phyloP scores from a whole-genome alignment of 1,139 yeast genomes.

The Diutina siamensis region DNA sequence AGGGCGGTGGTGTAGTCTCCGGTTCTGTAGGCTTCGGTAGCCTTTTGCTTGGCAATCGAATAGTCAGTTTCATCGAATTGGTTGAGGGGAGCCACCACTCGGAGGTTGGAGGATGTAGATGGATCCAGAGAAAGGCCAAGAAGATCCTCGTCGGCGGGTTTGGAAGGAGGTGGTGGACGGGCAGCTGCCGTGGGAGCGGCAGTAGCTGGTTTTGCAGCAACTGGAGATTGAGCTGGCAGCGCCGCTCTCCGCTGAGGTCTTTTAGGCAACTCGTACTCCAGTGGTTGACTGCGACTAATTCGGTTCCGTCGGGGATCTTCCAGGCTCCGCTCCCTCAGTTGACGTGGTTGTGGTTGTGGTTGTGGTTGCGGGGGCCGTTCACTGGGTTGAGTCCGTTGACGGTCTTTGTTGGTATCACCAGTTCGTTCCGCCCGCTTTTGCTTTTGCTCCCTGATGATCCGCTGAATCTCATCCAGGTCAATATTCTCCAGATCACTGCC shows the following conservation, averaged over 20 bases:
- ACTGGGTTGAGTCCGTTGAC: neutral
- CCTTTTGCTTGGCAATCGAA: slow-evolving; percentile 46
- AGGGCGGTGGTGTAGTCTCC: slow-evolving; percentile 78
- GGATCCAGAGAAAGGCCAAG: neutral
- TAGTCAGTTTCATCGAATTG: slow-evolving; percentile 40
- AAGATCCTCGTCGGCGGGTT: slow-evolving; percentile 8
- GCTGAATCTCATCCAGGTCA: slow-evolving; percentile 29
- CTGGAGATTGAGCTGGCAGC: neutral
- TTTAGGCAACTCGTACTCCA: neutral
- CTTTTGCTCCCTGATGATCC: slow-evolving; percentile 27
- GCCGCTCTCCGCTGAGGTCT: neutral
- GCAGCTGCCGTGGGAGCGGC: neutral
- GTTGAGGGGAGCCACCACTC: slow-evolving; percentile 16
- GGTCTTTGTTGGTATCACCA: neutral
- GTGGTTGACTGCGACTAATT: neutral
- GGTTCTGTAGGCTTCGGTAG: slow-evolving; percentile 49
- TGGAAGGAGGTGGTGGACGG: slow-evolving; percentile 6
- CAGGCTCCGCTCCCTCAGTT: no score
- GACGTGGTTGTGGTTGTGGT: neutral
- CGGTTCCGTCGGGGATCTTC: neutral
- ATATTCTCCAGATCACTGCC: slow-evolving; percentile 36
- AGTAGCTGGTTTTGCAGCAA: neutral
- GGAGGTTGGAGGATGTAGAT: neutral
- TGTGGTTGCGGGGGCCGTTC: neutral
- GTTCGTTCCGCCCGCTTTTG: slow-evolving; percentile 7